A percentile compares a stretch with the other conserved stretches of the same genome.
Evolutionary conservation across 148 eudicot genomes (phyloP).

Genomic region (Heliamphora exappendiculata): DNA sequence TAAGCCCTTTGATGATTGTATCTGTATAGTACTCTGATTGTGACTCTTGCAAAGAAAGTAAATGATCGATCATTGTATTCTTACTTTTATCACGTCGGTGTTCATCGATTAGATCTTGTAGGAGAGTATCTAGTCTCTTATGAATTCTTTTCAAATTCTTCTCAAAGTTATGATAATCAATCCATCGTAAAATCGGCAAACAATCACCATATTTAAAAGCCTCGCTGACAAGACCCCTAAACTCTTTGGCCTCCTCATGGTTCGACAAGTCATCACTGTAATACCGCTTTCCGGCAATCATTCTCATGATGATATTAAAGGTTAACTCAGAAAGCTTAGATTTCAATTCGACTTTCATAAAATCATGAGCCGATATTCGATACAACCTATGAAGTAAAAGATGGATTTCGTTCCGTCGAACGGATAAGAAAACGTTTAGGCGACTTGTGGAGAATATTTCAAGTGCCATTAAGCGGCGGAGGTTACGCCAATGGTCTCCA

Average conservation of each 20-base stretch:
- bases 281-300: conserved; percentile 9
- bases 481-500: conserved; percentile 16
- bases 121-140: neutral
- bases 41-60: too few relatives aligned
- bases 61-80: too few relatives aligned
- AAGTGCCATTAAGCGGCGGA: too few relatives aligned
- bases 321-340: neutral
- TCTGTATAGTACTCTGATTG: too few relatives aligned
- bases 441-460: too few relatives aligned
- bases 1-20: too few relatives aligned
- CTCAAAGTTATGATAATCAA: neutral
- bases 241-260: neutral
- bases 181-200: neutral
- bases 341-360: neutral
- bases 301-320: conserved; percentile 1
- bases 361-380: neutral
- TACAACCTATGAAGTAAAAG: neutral
- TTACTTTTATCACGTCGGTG: too few relatives aligned
- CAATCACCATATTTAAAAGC: neutral
- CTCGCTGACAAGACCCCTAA: neutral
- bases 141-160: neutral
- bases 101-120: too few relatives aligned
- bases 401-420: neutral
- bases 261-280: neutral
- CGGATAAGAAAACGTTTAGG: neutral